phyloP scores from a whole-genome alignment of 2,329 filamentous ascomycete genomes.

The Helotiales sp. region DNA sequence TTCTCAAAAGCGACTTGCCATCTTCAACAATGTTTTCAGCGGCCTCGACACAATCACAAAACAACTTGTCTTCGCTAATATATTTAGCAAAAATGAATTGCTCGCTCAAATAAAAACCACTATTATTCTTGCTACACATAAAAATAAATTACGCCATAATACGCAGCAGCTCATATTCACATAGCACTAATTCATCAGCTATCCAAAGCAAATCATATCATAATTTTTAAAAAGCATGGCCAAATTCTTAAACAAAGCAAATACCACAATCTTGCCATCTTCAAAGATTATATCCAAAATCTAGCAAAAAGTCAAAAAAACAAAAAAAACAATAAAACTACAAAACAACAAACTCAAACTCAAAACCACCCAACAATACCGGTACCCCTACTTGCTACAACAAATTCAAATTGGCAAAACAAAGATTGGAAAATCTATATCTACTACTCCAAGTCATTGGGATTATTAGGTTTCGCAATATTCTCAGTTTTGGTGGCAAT shows the following conservation, averaged over 20 bases:
- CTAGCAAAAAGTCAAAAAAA: constrained; percentile 13
- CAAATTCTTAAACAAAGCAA: constrained; percentile 41
- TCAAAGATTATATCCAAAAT: constrained; percentile 28
- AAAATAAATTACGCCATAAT: neutral
- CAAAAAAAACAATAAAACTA: neutral
- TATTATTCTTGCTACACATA: constrained; percentile 46
- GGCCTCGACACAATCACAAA: constrained; percentile 39
- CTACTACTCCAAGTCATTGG: constrained; percentile 6
- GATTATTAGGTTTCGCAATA: neutral
- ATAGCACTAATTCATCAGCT: constrained; percentile 8
- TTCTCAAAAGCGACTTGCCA: constrained; percentile 37
- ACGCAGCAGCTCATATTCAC: neutral
- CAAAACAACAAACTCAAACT: neutral
- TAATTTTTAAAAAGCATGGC: constrained; percentile 44
- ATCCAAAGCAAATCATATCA: constrained; percentile 32
- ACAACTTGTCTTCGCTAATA: constrained; percentile 28
- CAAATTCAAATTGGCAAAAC: constrained; percentile 1
- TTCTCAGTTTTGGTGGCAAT: neutral
- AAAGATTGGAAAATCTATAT: constrained; percentile 6
- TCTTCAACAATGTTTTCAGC: constrained; percentile 41
- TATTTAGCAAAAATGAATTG: constrained; percentile 31
- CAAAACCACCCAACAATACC: neutral
- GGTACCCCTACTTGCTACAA: neutral
- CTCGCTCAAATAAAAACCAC: constrained; percentile 41
- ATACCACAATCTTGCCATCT: constrained; percentile 21